A percentile compares a stretch with the other conserved stretches of the same genome.
Conservation (phyloP, 2,329 filamentous ascomycete genomes). For the Kalmusia sp. region DNA sequence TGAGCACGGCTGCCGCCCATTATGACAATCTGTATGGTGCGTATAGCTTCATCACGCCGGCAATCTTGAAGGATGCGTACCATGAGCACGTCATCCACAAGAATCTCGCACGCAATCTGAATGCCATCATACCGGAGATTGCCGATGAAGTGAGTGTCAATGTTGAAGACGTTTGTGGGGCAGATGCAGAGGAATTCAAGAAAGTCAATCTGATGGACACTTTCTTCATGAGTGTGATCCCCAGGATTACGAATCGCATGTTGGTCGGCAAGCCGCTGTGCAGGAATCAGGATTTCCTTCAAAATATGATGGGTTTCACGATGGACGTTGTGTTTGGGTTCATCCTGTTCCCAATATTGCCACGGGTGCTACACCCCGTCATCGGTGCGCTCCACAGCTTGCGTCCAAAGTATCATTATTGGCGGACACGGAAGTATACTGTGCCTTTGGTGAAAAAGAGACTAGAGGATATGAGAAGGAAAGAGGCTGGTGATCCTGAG, state of each 20-base stretch:
- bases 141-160: slow-evolving; percentile 46
- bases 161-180: slow-evolving; percentile 46
- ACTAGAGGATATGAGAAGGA: slow-evolving; percentile 54
- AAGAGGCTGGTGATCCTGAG: slow-evolving; percentile 50
- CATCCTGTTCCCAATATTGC: slow-evolving; percentile 54
- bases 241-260: slow-evolving; percentile 52
- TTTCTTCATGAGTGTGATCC: slow-evolving; percentile 48
- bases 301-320: slow-evolving; percentile 59
- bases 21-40: slow-evolving; percentile 48
- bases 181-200: slow-evolving; percentile 46
- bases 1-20: slow-evolving; percentile 46
- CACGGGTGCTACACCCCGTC: slow-evolving; percentile 58
- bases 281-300: slow-evolving; percentile 55
- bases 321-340: slow-evolving; percentile 52
- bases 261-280: slow-evolving; percentile 55
- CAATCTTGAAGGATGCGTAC: slow-evolving; percentile 46
- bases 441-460: slow-evolving; percentile 60
- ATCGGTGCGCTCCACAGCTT: slow-evolving; percentile 56
- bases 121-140: slow-evolving; percentile 45
- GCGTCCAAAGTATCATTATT: slow-evolving; percentile 57
- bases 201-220: slow-evolving; percentile 44
- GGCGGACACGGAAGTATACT: slow-evolving; percentile 50
- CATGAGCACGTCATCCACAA: slow-evolving; percentile 53
- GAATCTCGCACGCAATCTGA: slow-evolving; percentile 49
- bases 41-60: slow-evolving; percentile 46